Evolutionary conservation across 1,139 yeast species (phyloP), one percentile per base, ranked within the genome.

Genomic region (Diutina scorzettiae): DNA sequence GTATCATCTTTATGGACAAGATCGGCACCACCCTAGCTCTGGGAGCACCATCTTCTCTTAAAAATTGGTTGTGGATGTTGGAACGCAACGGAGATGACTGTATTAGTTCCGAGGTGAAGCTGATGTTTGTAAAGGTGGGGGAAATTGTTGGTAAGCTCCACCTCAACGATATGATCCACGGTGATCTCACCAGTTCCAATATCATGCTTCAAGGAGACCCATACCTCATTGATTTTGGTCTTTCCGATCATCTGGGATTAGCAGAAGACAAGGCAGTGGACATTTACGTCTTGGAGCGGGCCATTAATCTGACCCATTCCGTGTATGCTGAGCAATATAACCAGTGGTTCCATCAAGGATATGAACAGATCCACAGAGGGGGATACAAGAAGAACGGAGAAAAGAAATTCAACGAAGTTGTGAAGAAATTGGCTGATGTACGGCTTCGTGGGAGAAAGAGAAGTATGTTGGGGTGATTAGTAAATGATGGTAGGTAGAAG

Each of bases 261-360:
- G 73, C 84, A 0, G 98, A 93, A 53, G 97, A 91, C 56, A 87
- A 86, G 57, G 97, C 98, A 2, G 98, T 93, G 14, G 99, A 93
- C 58, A 59, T 93, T 46, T 93, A 91, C 54, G 97, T 93, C 8
- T 64, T 93, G 48, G 98, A 93, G 58, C 69, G 97, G 52, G 98
- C 99, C 1, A 73, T 93, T 18, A 62, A 75, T 32, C 84, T 95
- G 50, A 93, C 98, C 0, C 98, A 93, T 57, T 91, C 98, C 0
- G 69, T 71, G 4, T 74, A 73, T 53, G 71, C 95, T 4, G 73
- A 69, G 1, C 53, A 59, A 37, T 86, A 87, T 57, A 80, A 76
- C 51, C 57, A 62, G 37, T 81, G 93, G 87, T 55, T 89, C 9
- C 62, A 89, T 49, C 71, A 76, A 43, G 96, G 96, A 0, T 91